Evolutionary conservation across 768 basidiomycete genomes (phyloP).

Genomic region (Candolleomyces eurysporus): DNA sequence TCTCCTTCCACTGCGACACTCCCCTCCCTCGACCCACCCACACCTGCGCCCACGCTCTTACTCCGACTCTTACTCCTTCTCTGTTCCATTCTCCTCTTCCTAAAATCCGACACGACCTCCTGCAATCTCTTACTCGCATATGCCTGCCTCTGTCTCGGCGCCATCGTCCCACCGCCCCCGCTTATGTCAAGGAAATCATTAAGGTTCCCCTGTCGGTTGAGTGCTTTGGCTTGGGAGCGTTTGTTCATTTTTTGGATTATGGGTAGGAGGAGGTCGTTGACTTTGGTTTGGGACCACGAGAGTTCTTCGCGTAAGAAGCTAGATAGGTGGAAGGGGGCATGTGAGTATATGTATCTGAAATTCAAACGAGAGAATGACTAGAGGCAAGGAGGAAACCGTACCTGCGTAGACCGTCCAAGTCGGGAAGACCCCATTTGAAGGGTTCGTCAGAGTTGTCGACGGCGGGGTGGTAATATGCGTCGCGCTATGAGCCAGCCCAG

Average conservation of each 20-base stretch:
- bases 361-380: not conserved
- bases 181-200: slow-evolving; percentile 72
- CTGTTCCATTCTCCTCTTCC: slow-evolving; percentile 47
- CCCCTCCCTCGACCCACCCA: slow-evolving; percentile 20
- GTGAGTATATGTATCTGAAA: slow-evolving; percentile 30
- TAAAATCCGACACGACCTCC: slow-evolving; percentile 79
- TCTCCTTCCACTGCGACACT: slow-evolving; percentile 23
- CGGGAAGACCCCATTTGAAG: slow-evolving; percentile 97
- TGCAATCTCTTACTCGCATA: slow-evolving; percentile 87
- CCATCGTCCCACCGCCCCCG: slow-evolving; percentile 64
- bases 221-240: slow-evolving; percentile 58
- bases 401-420: slow-evolving; percentile 87
- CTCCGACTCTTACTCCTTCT: slow-evolving; percentile 6
- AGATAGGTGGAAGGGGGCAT: too few relatives aligned
- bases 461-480: slow-evolving; percentile 90
- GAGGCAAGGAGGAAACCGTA: slow-evolving; percentile 32
- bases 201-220: slow-evolving; percentile 78
- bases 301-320: slow-evolving; percentile 71
- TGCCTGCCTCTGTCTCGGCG: slow-evolving; percentile 76
- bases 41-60: not conserved
- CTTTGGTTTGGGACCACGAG: slow-evolving; percentile 78
- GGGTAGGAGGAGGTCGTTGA: slow-evolving; percentile 87
- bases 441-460: slow-evolving; percentile 91
- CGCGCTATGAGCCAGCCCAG: slow-evolving; percentile 49
- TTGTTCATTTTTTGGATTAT: slow-evolving; percentile 88